Evolutionary conservation across 768 basidiomycete genomes (phyloP).

Genomic region (Stropharia rugosoannulata): DNA sequence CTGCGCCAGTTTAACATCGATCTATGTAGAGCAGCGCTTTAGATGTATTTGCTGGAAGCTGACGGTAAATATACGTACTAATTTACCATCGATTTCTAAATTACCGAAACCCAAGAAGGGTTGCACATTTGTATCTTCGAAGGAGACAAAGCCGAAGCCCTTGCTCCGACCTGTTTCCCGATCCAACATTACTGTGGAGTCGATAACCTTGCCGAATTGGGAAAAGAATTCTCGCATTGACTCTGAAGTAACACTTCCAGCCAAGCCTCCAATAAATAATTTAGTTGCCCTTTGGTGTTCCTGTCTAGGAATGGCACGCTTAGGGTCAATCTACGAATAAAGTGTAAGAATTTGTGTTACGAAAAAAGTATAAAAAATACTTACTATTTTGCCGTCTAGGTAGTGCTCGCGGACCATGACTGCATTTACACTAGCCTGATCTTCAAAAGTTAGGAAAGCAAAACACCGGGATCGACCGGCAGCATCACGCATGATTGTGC

Average conservation of each 20-base stretch:
- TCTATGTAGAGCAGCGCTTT: constrained; percentile 43
- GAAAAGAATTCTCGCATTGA: constrained; percentile 92
- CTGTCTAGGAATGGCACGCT: constrained; percentile 95
- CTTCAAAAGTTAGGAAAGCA: constrained; percentile 95
- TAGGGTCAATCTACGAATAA: constrained; percentile 89
- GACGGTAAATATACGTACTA: constrained; percentile 51
- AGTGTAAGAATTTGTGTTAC: background rate
- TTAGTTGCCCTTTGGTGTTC: constrained; percentile 94
- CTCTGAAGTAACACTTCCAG: constrained; percentile 90
- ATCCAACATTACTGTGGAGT: constrained; percentile 99
- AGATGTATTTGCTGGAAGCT: background rate
- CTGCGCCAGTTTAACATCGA: constrained; percentile 96
- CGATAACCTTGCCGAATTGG: constrained; percentile 93
- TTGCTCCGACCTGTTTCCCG: constrained; percentile 93
- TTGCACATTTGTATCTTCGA: constrained; percentile 88
- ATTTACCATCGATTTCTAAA: constrained; percentile 91
- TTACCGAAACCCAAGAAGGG: constrained; percentile 87
- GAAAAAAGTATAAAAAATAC: constrained; percentile 29
- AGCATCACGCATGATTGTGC: constrained; percentile 98
- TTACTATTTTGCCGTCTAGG: constrained; percentile 95
- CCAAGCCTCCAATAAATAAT: constrained; percentile 93
- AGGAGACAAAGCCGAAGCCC: constrained; percentile 97
- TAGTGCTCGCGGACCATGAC: constrained; percentile 96
- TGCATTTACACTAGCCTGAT: constrained; percentile 88
- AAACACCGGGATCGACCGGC: constrained; percentile 95